phyloP scores from a whole-genome alignment of 2,329 filamentous ascomycete genomes.

The Ceratocystis albifundus region DNA sequence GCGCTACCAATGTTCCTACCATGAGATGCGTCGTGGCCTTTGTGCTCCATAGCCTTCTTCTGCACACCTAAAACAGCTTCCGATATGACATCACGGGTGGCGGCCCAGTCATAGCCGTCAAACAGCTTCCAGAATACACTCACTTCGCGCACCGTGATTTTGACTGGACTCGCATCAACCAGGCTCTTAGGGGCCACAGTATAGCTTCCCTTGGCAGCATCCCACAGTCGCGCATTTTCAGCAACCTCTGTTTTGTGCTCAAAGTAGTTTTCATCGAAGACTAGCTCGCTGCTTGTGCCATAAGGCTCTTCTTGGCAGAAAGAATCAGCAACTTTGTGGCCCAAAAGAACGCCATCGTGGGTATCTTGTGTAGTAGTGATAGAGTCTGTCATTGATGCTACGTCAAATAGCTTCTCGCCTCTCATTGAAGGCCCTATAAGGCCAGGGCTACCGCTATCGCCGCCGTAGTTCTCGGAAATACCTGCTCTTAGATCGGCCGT shows the following conservation, averaged over 20 bases:
- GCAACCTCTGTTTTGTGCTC: slow-evolving; percentile 48
- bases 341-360: slow-evolving; percentile 32
- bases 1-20: slow-evolving; percentile 44
- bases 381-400: slow-evolving; percentile 28
- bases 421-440: neutral
- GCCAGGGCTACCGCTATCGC: neutral
- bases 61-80: slow-evolving; percentile 85
- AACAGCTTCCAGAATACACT: slow-evolving; percentile 97
- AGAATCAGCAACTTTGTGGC: neutral
- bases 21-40: slow-evolving; percentile 26
- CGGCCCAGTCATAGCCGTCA: slow-evolving; percentile 93
- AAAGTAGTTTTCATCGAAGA: slow-evolving; percentile 71
- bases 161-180: slow-evolving; percentile 57
- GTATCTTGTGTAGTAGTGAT: slow-evolving; percentile 28
- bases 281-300: slow-evolving; percentile 43
- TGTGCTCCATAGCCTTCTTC: slow-evolving; percentile 64
- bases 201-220: slow-evolving; percentile 65
- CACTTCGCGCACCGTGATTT: slow-evolving; percentile 68
- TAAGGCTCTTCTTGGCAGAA: slow-evolving; percentile 27
- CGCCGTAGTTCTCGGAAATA: slow-evolving; percentile 26
- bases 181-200: slow-evolving; percentile 51
- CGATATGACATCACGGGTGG: slow-evolving; percentile 73
- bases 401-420: slow-evolving; percentile 39
- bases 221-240: slow-evolving; percentile 66
- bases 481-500: slow-evolving; percentile 29